phyloP scores from a whole-genome alignment of 768 basidiomycete genomes.

The Astraeus odoratus region DNA sequence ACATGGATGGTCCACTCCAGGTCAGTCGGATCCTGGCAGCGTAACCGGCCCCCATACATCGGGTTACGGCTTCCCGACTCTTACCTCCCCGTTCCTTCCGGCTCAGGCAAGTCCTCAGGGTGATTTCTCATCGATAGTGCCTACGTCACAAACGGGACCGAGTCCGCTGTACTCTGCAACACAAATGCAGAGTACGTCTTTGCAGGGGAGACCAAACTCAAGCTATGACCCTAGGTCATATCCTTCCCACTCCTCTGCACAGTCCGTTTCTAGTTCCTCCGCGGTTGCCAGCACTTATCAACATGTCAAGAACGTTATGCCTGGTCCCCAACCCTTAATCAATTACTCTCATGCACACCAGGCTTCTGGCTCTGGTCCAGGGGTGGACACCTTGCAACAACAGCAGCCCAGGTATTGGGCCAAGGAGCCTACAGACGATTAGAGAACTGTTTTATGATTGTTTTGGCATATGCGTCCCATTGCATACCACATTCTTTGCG shows the following conservation, averaged over 20 bases:
- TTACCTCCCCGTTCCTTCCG: conserved; percentile 54
- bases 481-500: neutral
- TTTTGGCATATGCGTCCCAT: neutral
- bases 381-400: conserved; percentile 19
- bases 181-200: conserved; percentile 15
- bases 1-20: conserved; percentile 18
- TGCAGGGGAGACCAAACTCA: conserved; percentile 16
- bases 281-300: conserved; percentile 17
- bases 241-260: conserved; percentile 24
- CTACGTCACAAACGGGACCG: conserved; percentile 25
- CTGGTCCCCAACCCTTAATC: conserved; percentile 19
- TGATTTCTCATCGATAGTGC: conserved; percentile 25
- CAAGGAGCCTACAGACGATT: neutral
- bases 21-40: conserved; percentile 17
- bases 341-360: conserved; percentile 20
- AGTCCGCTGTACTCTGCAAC: conserved; percentile 25
- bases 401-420: conserved; percentile 10
- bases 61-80: conserved; percentile 41
- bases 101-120: conserved; percentile 27
- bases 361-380: conserved; percentile 23
- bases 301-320: conserved; percentile 17
- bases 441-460: neutral
- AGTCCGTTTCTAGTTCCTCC: conserved; percentile 14
- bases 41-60: conserved; percentile 18
- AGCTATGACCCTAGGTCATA: conserved; percentile 17